Conservation (phyloP, 2,329 filamentous ascomycete species). For the Fusarium goolgardi region DNA sequence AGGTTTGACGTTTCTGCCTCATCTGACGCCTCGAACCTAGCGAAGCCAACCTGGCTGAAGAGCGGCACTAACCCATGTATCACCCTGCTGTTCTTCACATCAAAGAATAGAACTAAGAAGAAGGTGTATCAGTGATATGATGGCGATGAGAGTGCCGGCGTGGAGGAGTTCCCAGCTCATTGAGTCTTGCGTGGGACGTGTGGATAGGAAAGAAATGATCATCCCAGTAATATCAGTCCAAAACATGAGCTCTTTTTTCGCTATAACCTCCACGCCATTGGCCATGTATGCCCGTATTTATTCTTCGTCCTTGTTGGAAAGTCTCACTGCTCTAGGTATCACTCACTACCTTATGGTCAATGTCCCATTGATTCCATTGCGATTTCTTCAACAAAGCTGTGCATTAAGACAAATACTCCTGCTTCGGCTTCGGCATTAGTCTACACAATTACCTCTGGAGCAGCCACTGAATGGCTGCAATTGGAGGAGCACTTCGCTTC, state of each 20-base stretch:
- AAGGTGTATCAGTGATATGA: not conserved
- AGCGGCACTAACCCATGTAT: not conserved
- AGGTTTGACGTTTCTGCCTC: slow-evolving; percentile 30
- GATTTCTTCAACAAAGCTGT: not conserved
- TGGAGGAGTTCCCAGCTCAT: slow-evolving; percentile 15
- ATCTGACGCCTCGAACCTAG: not conserved
- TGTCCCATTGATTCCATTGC: not conserved
- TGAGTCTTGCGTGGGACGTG: not conserved
- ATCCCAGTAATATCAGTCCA: not conserved
- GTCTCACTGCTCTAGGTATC: not conserved
- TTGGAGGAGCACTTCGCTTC: slow-evolving; percentile 2
- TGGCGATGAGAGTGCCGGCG: not conserved
- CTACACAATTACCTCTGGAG: not conserved
- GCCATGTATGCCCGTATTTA: not conserved
- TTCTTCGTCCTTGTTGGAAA: not conserved
- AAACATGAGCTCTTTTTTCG: not conserved
- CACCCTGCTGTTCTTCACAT: not conserved
- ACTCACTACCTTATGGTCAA: not conserved
- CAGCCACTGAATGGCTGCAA: not conserved
- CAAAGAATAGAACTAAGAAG: not conserved
- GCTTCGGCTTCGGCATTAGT: not conserved
- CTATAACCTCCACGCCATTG: not conserved
- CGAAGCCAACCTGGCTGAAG: not conserved
- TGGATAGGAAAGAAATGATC: not conserved
- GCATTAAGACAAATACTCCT: not conserved